Evolutionary conservation across 768 basidiomycete genomes (phyloP), one percentile per base, ranked within the genome.

Genomic region (Rhizopogon rudus): DNA sequence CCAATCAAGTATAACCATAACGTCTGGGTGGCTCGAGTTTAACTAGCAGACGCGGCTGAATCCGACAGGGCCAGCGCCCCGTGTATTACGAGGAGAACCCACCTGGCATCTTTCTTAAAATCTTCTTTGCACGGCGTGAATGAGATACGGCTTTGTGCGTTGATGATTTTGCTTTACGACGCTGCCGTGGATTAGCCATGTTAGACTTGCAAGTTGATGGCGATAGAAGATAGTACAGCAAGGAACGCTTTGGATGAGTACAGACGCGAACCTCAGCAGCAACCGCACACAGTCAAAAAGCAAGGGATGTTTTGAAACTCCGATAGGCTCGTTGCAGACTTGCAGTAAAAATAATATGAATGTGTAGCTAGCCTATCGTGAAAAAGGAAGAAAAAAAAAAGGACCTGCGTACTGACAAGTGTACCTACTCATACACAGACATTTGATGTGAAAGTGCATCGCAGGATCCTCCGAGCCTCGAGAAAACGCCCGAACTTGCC

Each of bases 101-200:
- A 90, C 89, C 77, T 61, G 86, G 87, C 61, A 80, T 86, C 73
- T 93, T 93, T 71, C 86, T 88, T 55, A 87, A 71, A 59, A 87
- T 83, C 58, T 81, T 83, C 66, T 91, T 85, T 50, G 90, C 85
- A 64, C 85, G 80, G 46, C 76, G 79, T 12, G 91, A 87, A 58
- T 90, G 90, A 37, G 84, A 84, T 51, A 91, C 80, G 20, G 86
- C 73, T 60, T 76, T 84, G 69, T 92, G 79, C n/a, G 82, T 76
- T 16, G 84, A 83, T 25, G 93, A 94, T 42, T 87, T 84, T 20
- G 81, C 70, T 75, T 98, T 98, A 63, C 86, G 82, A 57, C 94
- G 81, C 72, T 98, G 96, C 54, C 95, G 84, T 61, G 95, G 95
- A 70, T 97, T 98, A 53, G 86, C 93, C 95, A 98, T 97, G 20